Percentiles rank a stretch among this genome's conserved stretches.
Evolutionary conservation across 129 eudicot species (phyloP).

Genomic region (Tanacetum coccineum): DNA sequence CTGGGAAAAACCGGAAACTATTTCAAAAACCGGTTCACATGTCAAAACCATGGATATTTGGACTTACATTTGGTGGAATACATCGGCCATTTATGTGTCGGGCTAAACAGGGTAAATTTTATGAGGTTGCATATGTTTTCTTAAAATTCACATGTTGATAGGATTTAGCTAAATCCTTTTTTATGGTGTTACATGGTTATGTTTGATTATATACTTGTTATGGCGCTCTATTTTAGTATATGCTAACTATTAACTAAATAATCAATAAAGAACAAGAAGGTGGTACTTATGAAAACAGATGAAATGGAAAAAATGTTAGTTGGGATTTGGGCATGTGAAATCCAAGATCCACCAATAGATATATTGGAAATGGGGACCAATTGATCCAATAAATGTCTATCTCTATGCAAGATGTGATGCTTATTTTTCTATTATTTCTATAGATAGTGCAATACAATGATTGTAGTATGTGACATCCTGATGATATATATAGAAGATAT

Average conservation of each 20-base stretch:
- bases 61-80: too few relatives aligned
- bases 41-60: too few relatives aligned
- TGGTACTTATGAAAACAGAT: neutral
- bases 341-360: constrained; percentile 21
- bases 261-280: neutral
- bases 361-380: constrained; percentile 12
- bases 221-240: too few relatives aligned
- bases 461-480: constrained; percentile 14
- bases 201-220: too few relatives aligned
- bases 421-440: neutral
- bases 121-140: too few relatives aligned
- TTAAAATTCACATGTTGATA: too few relatives aligned
- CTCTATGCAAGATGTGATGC: constrained; percentile 18
- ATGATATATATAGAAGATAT: neutral
- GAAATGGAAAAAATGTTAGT: constrained; percentile 9
- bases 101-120: too few relatives aligned
- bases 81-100: too few relatives aligned
- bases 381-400: neutral
- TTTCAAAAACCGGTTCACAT: too few relatives aligned
- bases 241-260: neutral
- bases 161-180: too few relatives aligned
- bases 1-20: too few relatives aligned
- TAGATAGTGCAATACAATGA: neutral
- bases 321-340: constrained; percentile 21
- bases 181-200: neutral